Evolutionary conservation across 371 early-diverging fungal genomes (phyloP).

Genomic region (Haplosporangium sp.): DNA sequence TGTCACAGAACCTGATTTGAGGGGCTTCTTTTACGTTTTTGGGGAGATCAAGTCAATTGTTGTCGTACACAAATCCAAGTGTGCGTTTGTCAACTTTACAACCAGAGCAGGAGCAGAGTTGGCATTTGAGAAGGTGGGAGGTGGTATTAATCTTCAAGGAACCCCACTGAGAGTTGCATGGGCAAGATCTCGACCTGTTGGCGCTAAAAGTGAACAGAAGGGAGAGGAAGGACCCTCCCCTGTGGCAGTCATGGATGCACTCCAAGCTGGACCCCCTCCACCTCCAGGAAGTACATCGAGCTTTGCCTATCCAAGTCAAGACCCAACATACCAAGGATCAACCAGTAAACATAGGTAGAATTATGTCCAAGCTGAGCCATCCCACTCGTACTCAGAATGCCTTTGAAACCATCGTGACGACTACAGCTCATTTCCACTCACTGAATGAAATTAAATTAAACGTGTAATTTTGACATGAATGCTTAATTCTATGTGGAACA

Average conservation of each 20-base stretch:
- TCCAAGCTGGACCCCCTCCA: conserved; percentile 56
- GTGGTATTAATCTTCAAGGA: conserved; percentile 64
- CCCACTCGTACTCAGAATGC: no score
- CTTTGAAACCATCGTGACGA: neutral
- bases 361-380: neutral
- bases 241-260: conserved; percentile 37
- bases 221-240: conserved; percentile 24
- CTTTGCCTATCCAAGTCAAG: conserved; percentile 58
- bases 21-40: conserved; percentile 80
- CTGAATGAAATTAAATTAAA: no score
- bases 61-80: conserved; percentile 79
- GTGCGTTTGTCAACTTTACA: conserved; percentile 92
- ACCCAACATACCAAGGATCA: conserved; percentile 59
- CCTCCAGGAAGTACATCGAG: conserved; percentile 50
- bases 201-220: conserved; percentile 63
- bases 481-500: no score
- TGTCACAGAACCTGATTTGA: conserved; percentile 77
- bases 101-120: conserved; percentile 82
- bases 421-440: neutral
- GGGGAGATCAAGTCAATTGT: conserved; percentile 94
- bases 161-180: conserved; percentile 67
- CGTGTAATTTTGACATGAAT: no score
- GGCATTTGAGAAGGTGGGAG: conserved; percentile 72
- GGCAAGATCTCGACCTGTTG: conserved; percentile 72
- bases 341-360: conserved; percentile 47